Evolutionary conservation across 768 basidiomycete genomes (phyloP).

Genomic region (Pisolithus tinctorius): DNA sequence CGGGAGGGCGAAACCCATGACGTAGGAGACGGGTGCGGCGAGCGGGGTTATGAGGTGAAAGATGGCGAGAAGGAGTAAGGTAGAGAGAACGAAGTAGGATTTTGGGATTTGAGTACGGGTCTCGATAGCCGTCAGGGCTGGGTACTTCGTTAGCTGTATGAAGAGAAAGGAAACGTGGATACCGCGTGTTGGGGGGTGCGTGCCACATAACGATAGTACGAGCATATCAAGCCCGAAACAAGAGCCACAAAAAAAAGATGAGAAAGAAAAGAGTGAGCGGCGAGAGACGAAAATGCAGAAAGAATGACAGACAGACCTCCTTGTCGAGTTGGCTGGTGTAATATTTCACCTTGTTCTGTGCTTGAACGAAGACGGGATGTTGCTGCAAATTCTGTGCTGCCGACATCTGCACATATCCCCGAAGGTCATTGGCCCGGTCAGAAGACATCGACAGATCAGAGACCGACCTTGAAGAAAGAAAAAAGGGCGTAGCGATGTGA

Average conservation of each 20-base stretch:
- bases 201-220: too few species aligned
- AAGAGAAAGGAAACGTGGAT: neutral
- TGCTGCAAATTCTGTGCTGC: conserved; percentile 78
- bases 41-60: conserved; percentile 87
- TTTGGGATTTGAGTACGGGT: conserved; percentile 91
- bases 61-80: conserved; percentile 55
- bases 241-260: neutral
- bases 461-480: conserved; percentile 8
- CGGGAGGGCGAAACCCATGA: conserved; percentile 91
- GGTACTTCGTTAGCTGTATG: conserved; percentile 77
- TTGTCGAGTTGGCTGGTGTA: conserved; percentile 92
- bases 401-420: conserved; percentile 48
- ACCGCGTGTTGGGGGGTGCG: too few species aligned
- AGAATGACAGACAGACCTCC: conserved; percentile 54
- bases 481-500: neutral
- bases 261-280: neutral
- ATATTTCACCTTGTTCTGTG: conserved; percentile 72
- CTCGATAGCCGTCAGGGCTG: conserved; percentile 77
- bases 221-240: too few species aligned
- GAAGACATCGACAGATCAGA: neutral
- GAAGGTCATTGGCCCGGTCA: neutral
- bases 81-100: conserved; percentile 78
- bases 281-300: neutral
- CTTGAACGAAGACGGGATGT: conserved; percentile 83
- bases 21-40: conserved; percentile 87